phyloP scores from a whole-genome alignment of 805 yeast species.

The Grigorovia jiainica region DNA sequence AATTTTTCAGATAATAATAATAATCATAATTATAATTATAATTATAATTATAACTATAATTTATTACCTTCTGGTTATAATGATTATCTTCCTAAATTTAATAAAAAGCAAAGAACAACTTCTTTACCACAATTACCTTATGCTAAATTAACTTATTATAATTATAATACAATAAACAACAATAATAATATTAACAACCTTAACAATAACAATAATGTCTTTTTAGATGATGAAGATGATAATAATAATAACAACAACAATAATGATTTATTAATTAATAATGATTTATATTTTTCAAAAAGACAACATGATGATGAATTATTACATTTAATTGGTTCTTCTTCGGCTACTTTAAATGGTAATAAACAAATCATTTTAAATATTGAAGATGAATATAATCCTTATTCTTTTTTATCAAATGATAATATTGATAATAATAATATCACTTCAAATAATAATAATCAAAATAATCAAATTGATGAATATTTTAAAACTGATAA shows the following conservation, averaged over 20 bases:
- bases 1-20: not conserved
- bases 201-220: not conserved
- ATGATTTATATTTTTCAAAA: not conserved
- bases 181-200: not conserved
- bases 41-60: not conserved
- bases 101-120: slow-evolving; percentile 40
- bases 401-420: slow-evolving; percentile 3
- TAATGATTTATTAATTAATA: not conserved
- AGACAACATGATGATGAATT: slow-evolving; percentile 26
- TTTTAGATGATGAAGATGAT: not conserved
- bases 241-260: not conserved
- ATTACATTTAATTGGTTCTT: slow-evolving; percentile 25
- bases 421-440: not conserved
- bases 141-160: slow-evolving; percentile 34
- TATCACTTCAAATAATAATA: not conserved
- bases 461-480: too few species aligned
- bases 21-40: slow-evolving; percentile 1
- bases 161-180: not conserved
- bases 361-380: slow-evolving; percentile 20
- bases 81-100: slow-evolving; percentile 14
- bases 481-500: slow-evolving; percentile 35
- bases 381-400: slow-evolving; percentile 5
- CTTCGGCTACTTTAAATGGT: slow-evolving; percentile 25
- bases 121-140: slow-evolving; percentile 47
- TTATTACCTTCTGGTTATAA: too few species aligned